These are phyloP conservation scores for Effrenium voratum DNA, from an alignment of 73 alveolate species.

Conservation along the genomic window DNA sequence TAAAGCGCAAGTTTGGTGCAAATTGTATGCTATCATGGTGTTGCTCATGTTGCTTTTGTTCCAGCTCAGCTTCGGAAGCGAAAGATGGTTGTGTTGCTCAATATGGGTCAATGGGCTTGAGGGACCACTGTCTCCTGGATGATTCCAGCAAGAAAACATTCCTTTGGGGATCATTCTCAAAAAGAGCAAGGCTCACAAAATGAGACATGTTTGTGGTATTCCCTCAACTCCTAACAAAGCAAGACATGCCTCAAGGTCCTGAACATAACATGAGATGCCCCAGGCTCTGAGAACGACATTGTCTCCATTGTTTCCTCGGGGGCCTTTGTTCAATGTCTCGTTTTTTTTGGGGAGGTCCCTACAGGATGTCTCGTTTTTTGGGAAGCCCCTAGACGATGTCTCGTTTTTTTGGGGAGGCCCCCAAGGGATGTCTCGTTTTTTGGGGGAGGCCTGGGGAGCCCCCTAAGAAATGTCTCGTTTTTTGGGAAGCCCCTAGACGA, in stretches of 20 bases:
- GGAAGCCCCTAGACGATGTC: background rate
- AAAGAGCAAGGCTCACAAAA: background rate
- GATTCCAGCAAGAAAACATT: background rate
- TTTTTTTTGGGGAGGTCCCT: background rate
- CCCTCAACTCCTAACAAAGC: background rate
- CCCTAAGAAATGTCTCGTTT: too few relatives aligned
- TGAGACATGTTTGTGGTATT: background rate
- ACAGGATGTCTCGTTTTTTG: background rate
- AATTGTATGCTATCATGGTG: background rate
- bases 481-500: too few relatives aligned
- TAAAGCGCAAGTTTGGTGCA: background rate
- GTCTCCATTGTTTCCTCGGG: background rate
- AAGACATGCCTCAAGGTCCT: too few relatives aligned
- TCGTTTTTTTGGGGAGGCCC: background rate
- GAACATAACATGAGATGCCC: too few relatives aligned
- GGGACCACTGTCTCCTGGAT: background rate
- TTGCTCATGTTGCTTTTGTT: background rate
- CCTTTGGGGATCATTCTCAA: background rate
- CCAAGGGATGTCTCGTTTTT: background rate
- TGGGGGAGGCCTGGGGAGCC: background rate
- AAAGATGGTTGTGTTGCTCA: background rate
- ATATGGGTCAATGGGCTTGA: background rate
- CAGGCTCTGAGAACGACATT: too few relatives aligned
- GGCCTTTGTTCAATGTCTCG: background rate
- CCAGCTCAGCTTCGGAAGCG: background rate